These are phyloP conservation scores for Fusarium avenaceum DNA, from an alignment of 2,329 filamentous ascomycete species.

Conservation along the genomic window DNA sequence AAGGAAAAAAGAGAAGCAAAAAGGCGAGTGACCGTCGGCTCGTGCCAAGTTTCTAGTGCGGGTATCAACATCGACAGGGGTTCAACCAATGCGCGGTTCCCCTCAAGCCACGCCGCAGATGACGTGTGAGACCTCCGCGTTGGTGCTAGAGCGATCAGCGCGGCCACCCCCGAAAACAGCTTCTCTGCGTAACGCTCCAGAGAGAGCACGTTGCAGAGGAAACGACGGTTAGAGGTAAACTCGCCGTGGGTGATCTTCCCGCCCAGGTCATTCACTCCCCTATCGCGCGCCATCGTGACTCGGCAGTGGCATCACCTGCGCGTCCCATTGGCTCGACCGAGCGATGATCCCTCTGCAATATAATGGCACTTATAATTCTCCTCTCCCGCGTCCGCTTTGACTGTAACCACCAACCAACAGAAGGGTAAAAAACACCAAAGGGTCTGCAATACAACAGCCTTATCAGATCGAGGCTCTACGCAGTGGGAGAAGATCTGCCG, in stretches of 20 bases:
- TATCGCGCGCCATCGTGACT: constrained; percentile 32
- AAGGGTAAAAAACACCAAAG: background rate
- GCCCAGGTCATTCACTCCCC: constrained; percentile 18
- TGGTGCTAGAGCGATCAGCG: constrained; percentile 21
- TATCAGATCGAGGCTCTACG: constrained; percentile 24
- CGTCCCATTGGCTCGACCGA: constrained; percentile 4
- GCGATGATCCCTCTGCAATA: constrained; percentile 17
- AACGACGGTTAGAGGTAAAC: constrained; percentile 6
- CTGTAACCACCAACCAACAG: background rate
- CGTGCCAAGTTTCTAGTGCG: constrained; percentile 22
- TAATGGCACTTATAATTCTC: background rate
- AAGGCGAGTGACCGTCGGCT: constrained; percentile 7
- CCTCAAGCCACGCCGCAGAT: constrained; percentile 38
- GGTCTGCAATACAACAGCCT: constrained; percentile 14
- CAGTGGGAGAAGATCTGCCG: constrained; percentile 26
- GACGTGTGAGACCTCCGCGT: constrained; percentile 26
- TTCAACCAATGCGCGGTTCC: constrained; percentile 29
- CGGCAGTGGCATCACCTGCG: background rate
- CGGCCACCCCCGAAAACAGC: background rate
- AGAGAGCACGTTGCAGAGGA: constrained; percentile 6
- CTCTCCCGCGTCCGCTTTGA: background rate
- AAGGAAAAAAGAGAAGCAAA: background rate
- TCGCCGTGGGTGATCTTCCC: background rate
- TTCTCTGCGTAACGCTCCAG: background rate
- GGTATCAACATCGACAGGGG: background rate